Evolutionary conservation across 2,329 filamentous ascomycete species (phyloP), one percentile per base, ranked within the genome.

Genomic region (Penicillium sp.): DNA sequence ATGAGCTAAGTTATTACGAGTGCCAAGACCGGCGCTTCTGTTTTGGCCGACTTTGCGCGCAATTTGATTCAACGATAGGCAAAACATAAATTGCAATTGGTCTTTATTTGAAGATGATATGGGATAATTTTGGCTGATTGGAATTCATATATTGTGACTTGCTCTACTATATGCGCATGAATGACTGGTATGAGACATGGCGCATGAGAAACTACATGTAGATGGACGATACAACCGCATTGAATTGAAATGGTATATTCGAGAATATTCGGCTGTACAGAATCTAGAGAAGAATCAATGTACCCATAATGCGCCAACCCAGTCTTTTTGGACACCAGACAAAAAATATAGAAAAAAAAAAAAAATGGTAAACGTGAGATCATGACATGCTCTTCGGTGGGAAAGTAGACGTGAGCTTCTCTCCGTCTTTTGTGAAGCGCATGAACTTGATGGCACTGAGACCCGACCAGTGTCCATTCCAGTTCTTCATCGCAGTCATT

Each of bases 381-480:
- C 68, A 80, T 61, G 78, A 78, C 53, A 77, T 68, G 35, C 81
- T 82, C 65, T 82, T 86, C 3, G 91, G 91, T 20, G 92, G 93
- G 69, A 96, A 96, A 58, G 81, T 88, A 24, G 89, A 88, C n/a
- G 85, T 77, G 66, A 85, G 83, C 60, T 86, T 81, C 13, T 73
- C 77, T 4, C 90, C 90, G 31, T 82, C 79, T 55, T 81, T 85
- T 5, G 83, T 82, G 54, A 97, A 79, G 59, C 90, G 86, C 58
- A 91, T 81, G 81, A 92, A 97, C 57, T 86, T 85, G 63, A 97
- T 72, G 9, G 83, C 87, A 34, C 86, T 85, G 60, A 97, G 81
- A 66, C 88, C 88, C 9, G 89, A 82, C 93, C 93, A 97, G 26
- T 89, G 84, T 4, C 89, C 89, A 61, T 91, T 89, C 90, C 92